Conservation (phyloP, 2,329 filamentous ascomycete species). For the Myriosclerotinia scirpicola region DNA sequence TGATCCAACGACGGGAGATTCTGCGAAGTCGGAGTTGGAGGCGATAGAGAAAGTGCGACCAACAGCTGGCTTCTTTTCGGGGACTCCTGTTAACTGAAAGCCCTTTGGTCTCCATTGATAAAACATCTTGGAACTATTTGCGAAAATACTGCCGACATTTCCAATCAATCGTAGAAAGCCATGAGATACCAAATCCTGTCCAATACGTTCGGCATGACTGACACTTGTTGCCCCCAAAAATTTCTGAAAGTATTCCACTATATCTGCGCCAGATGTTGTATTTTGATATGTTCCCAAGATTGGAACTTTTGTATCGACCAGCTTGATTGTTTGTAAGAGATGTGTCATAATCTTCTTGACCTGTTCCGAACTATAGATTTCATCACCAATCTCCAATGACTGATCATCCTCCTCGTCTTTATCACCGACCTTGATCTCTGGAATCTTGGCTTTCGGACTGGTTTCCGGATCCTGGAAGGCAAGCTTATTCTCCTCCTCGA, state of each 20-base stretch:
- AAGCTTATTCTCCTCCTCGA: conserved; percentile 98
- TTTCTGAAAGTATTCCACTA: conserved; percentile 92
- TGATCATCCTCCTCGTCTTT: conserved; percentile 75
- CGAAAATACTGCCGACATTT: conserved; percentile 92
- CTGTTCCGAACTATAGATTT: conserved; percentile 79
- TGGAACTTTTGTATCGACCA: conserved; percentile 90
- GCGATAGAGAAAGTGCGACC: conserved; percentile 73
- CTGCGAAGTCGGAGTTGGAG: conserved; percentile 58
- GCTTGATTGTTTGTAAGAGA: conserved; percentile 81
- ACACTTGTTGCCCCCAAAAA: conserved; percentile 81
- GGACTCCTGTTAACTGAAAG: conserved; percentile 83
- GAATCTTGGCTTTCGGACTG: conserved; percentile 66
- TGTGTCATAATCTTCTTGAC: conserved; percentile 86
- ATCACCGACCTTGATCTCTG: conserved; percentile 84
- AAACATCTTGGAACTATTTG: conserved; percentile 95
- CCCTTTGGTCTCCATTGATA: conserved; percentile 96
- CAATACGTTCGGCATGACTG: conserved; percentile 89
- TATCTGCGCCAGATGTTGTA: conserved; percentile 85
- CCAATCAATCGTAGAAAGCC: conserved; percentile 89
- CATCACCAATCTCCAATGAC: conserved; percentile 85
- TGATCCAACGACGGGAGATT: conserved; percentile 78
- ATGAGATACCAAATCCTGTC: conserved; percentile 83
- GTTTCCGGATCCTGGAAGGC: conserved; percentile 85
- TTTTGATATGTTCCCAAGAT: conserved; percentile 95
- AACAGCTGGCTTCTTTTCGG: conserved; percentile 78